phyloP scores from a whole-genome alignment of 176 grass and related monocot genomes.

The Juncus inflexus region DNA sequence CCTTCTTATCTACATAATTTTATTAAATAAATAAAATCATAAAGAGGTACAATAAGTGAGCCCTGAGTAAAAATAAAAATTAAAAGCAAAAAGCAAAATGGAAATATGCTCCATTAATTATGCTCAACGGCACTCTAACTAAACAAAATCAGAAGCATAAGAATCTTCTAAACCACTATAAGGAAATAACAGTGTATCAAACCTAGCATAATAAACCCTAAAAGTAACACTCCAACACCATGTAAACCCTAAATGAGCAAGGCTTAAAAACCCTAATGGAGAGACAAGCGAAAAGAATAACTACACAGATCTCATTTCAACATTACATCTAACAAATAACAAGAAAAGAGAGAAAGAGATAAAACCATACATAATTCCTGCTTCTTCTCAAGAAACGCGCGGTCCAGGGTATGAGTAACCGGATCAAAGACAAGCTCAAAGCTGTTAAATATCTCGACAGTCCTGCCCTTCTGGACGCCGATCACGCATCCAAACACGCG shows the following conservation, averaged over 20 bases:
- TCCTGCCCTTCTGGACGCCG: slow-evolving; percentile 86
- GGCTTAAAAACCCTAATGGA: slow-evolving; percentile 6
- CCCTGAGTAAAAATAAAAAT: neutral
- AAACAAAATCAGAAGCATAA: too few species aligned
- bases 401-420: slow-evolving; percentile 66
- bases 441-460: slow-evolving; percentile 99
- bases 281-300: too few species aligned
- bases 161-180: too few species aligned
- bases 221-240: too few species aligned
- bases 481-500: slow-evolving; percentile 96
- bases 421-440: slow-evolving; percentile 97
- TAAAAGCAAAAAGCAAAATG: neutral
- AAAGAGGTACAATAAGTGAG: neutral
- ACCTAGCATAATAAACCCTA: neutral
- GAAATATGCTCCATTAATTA: too few species aligned
- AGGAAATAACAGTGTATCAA: neutral
- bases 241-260: too few species aligned
- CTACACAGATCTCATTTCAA: neutral
- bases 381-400: slow-evolving; percentile 97
- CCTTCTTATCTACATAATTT: slow-evolving; percentile 88
- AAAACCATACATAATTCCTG: slow-evolving; percentile 80
- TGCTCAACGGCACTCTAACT: too few species aligned
- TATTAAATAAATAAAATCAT: slow-evolving; percentile 20
- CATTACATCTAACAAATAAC: neutral
- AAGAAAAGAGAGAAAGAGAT: neutral